phyloP scores from a whole-genome alignment of 345 rosid species.

The Salix koriyanagi region DNA sequence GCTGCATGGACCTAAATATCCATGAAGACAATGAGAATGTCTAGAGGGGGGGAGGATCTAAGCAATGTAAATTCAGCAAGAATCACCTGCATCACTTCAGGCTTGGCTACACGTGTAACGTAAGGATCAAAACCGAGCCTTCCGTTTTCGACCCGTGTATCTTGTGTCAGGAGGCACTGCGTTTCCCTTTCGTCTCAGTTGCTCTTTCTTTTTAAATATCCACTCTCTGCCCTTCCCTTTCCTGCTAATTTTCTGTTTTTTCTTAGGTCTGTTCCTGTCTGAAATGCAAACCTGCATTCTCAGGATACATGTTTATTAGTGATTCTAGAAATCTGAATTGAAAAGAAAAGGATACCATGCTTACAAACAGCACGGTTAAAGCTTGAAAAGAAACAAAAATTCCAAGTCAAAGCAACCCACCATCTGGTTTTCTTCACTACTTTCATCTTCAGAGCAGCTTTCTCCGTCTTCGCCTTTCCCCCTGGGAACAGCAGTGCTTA shows the following conservation, averaged over 20 bases:
- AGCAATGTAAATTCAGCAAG: too few species aligned
- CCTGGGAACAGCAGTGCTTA: slow-evolving; percentile 38
- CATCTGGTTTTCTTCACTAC: slow-evolving; percentile 46
- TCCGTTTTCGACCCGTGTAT: slow-evolving; percentile 79
- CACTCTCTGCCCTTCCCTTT: slow-evolving; percentile 76
- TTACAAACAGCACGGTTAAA: not conserved
- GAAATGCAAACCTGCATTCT: slow-evolving; percentile 50
- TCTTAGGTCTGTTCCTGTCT: slow-evolving; percentile 74
- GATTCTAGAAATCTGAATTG: not conserved
- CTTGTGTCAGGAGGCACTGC: slow-evolving; percentile 69
- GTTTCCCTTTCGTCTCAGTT: slow-evolving; percentile 76
- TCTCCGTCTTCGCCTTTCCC: slow-evolving; percentile 53
- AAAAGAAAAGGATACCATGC: not conserved
- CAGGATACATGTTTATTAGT: not conserved
- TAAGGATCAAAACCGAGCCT: slow-evolving; percentile 56
- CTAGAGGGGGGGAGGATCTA: too few species aligned
- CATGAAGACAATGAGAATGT: too few species aligned
- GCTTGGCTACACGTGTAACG: not conserved
- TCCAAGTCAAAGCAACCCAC: slow-evolving; percentile 29
- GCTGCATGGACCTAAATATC: too few species aligned
- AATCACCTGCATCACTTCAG: not conserved
- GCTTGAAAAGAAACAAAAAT: not conserved
- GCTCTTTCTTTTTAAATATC: slow-evolving; percentile 81
- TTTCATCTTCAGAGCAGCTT: slow-evolving; percentile 62
- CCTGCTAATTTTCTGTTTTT: slow-evolving; percentile 63